Evolutionary conservation across 306 rosid species (phyloP).

Genomic region (Sophora flavescens): DNA sequence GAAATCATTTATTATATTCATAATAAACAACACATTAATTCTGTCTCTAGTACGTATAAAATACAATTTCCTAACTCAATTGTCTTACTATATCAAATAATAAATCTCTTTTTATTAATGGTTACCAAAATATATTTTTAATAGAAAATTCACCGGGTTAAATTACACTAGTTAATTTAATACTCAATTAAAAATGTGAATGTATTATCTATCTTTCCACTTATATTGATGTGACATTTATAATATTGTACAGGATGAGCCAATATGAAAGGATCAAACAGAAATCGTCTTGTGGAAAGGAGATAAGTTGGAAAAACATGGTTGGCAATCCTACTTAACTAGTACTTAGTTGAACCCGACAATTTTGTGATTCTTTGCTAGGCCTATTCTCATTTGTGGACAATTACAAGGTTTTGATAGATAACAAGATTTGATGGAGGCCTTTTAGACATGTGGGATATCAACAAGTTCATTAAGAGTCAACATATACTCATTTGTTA

Average conservation of each 20-base stretch:
- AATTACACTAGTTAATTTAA: too few species aligned
- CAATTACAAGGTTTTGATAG: conserved; percentile 30
- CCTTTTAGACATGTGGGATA: background rate
- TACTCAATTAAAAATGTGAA: conserved; percentile 1
- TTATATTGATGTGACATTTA: conserved; percentile 20
- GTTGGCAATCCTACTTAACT: conserved; percentile 70
- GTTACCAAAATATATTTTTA: too few species aligned
- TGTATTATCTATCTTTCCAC: background rate
- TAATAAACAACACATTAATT: too few species aligned
- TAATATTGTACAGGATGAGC: conserved; percentile 66
- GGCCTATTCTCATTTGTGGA: conserved; percentile 30
- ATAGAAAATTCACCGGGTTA: too few species aligned
- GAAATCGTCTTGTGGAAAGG: conserved; percentile 71
- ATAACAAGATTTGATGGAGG: background rate
- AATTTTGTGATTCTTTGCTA: conserved; percentile 16
- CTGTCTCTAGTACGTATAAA: too few species aligned
- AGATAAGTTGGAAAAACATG: conserved; percentile 66
- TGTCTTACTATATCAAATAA: too few species aligned
- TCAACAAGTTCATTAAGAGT: conserved; percentile 34
- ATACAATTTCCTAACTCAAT: too few species aligned
- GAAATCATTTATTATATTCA: too few species aligned
- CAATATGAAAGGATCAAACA: conserved; percentile 72
- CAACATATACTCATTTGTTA: too few species aligned
- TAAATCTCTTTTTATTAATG: too few species aligned
- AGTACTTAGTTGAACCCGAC: conserved; percentile 34